Conservation (phyloP, 2,329 filamentous ascomycete species). For the Ophiostoma populinum region DNA sequence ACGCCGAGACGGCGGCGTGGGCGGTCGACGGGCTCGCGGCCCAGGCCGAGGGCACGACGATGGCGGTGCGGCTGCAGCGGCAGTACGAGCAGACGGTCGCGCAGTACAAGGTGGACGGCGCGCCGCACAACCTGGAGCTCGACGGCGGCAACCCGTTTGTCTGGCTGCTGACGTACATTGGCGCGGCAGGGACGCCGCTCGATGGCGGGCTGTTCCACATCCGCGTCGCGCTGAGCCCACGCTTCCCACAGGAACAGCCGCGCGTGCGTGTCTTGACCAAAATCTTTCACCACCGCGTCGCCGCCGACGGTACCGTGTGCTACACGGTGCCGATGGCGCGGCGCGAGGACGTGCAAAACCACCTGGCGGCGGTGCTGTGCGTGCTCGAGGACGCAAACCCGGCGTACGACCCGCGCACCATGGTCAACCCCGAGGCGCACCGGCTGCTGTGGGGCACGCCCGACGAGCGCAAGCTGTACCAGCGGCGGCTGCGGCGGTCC, state of each 20-base stretch:
- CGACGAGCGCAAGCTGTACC: constrained; percentile 72
- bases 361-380: constrained; percentile 68
- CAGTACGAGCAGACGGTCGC: constrained; percentile 73
- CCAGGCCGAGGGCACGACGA: constrained; percentile 50
- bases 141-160: constrained; percentile 74
- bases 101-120: constrained; percentile 52
- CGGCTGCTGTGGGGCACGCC: constrained; percentile 71
- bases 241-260: constrained; percentile 78
- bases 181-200: constrained; percentile 78
- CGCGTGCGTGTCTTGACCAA: constrained; percentile 64
- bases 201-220: constrained; percentile 83
- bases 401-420: constrained; percentile 75
- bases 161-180: constrained; percentile 80
- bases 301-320: constrained; percentile 63
- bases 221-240: constrained; percentile 60
- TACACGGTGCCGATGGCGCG: constrained; percentile 49
- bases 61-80: constrained; percentile 65
- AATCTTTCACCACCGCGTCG: constrained; percentile 79
- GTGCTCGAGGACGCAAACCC: constrained; percentile 77
- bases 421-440: constrained; percentile 73
- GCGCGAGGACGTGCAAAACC: constrained; percentile 60
- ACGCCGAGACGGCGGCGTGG: constrained; percentile 58
- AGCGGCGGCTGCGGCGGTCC: constrained; percentile 59
- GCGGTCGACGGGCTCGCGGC: constrained; percentile 44
- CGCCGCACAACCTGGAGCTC: constrained; percentile 59